Base-by-base conservation (phyloP, 352 stramenopile species). In the Thalassiosira oceanica region DNA sequence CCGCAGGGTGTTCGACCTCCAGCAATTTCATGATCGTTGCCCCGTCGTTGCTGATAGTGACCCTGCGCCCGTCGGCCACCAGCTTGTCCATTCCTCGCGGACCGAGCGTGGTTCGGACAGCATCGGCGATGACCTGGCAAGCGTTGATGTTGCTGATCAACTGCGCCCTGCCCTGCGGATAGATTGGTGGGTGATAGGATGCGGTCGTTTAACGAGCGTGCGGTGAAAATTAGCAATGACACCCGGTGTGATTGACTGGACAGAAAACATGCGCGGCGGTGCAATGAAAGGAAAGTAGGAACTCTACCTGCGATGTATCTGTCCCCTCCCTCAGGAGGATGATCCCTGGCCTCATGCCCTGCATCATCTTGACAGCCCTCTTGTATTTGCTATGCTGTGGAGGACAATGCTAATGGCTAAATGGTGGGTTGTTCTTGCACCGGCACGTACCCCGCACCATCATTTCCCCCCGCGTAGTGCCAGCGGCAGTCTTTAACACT, bases 41-140 rank as follows among this genome's bases (percentile, higher is more conserved):
- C 33, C 96, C 96, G 66, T 99, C 96, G 78, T 99, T 99, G 65
- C 93, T 98, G 74, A 99, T 99, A 33, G 96, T 99, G 3, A 96
- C 77, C 16, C 74, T 78, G n/a, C 75, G 61, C 50, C 90, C 89
- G 23, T 94, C 85, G 65, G 97, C 95, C 36, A 99, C 94, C n/a
- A 99, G 88, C 80, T 99, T 99, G 88, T 99, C 96, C 95, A 99
- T 99, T 61, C 96, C 96, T 23, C 96, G 92, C 21, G 96, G 96
- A 18, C 96, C 96, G 21, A 99, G 86, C 8, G 96, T 99, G 23
- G 96, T 98, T 55, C 95, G 91, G 48, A 99, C 92, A 50, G 95
- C 93, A 78, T 99, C 96, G 73, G 96, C 97, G 39, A 99, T 93
- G 20, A 96, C 96, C 79, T 98, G 81, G 61, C 93, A 97, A 15